Evolutionary conservation across 2,329 filamentous ascomycete species (phyloP).

Genomic region (Aspergillus sp.): DNA sequence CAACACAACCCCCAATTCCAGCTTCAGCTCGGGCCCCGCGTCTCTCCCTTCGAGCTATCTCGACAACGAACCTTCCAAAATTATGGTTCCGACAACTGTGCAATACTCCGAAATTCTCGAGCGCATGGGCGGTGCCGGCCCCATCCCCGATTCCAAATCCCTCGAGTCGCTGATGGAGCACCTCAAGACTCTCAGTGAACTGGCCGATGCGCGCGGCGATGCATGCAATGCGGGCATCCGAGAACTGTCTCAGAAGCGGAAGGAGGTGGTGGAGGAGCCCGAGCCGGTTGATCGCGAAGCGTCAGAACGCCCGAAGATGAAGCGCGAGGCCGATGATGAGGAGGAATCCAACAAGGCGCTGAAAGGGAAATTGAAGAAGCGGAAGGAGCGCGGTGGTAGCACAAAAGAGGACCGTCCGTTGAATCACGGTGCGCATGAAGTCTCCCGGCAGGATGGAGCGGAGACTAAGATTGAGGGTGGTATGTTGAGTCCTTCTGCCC

Average conservation of each 20-base stretch:
- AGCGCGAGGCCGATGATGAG: slow-evolving; percentile 41
- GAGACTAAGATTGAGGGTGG: slow-evolving; percentile 55
- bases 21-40: slow-evolving; percentile 41
- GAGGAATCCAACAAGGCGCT: slow-evolving; percentile 42
- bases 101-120: slow-evolving; percentile 58
- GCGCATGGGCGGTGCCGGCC: slow-evolving; percentile 44
- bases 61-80: slow-evolving; percentile 46
- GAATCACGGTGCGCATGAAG: slow-evolving; percentile 58
- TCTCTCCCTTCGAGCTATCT: slow-evolving; percentile 48
- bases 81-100: slow-evolving; percentile 43
- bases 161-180: slow-evolving; percentile 49
- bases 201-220: slow-evolving; percentile 54
- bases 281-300: slow-evolving; percentile 44
- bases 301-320: slow-evolving; percentile 46
- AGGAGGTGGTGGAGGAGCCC: slow-evolving; percentile 50
- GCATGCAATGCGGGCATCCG: slow-evolving; percentile 57
- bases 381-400: slow-evolving; percentile 61
- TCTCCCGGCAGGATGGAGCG: slow-evolving; percentile 61
- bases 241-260: slow-evolving; percentile 54
- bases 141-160: slow-evolving; percentile 44
- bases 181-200: slow-evolving; percentile 52
- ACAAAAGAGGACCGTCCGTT: slow-evolving; percentile 58
- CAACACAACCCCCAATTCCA: slow-evolving; percentile 59
- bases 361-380: slow-evolving; percentile 70
- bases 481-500: slow-evolving; percentile 19